Evolutionary conservation across 2,329 filamentous ascomycete genomes (phyloP).

Genomic region (Escovopsis sp.): DNA sequence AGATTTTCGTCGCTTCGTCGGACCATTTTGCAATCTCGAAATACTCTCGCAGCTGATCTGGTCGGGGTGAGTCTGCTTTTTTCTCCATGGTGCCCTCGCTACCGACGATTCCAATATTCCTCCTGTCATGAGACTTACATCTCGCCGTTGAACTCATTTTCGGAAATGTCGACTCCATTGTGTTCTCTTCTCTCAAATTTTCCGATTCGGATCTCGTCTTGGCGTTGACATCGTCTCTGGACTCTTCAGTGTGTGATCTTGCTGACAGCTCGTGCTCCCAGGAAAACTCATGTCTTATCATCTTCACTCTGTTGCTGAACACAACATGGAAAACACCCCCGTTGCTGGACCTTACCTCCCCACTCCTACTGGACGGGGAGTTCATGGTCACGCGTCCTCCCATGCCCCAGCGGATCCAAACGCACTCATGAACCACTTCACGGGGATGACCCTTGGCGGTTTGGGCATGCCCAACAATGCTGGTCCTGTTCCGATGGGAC

Average conservation of each 20-base stretch:
- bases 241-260: not conserved
- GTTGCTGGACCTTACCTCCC: constrained; percentile 18
- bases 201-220: not conserved
- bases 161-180: not conserved
- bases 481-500: constrained; percentile 18
- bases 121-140: not conserved
- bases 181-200: not conserved
- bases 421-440: constrained; percentile 20
- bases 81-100: not conserved
- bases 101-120: not conserved
- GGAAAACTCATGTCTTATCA: constrained; percentile 20
- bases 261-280: not conserved
- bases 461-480: constrained; percentile 18
- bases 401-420: constrained; percentile 17
- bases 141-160: too few species aligned
- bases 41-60: constrained; percentile 17
- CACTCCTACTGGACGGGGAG: constrained; percentile 15
- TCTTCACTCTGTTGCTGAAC: constrained; percentile 14
- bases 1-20: constrained; percentile 17
- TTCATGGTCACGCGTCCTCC: constrained; percentile 16
- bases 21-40: constrained; percentile 18
- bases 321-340: constrained; percentile 22
- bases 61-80: constrained; percentile 13
- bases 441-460: constrained; percentile 22
- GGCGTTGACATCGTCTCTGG: not conserved